A percentile compares a stretch with the other conserved stretches of the same genome.
Conservation (phyloP, 345 rosid genomes). For the Citrus sp. region DNA sequence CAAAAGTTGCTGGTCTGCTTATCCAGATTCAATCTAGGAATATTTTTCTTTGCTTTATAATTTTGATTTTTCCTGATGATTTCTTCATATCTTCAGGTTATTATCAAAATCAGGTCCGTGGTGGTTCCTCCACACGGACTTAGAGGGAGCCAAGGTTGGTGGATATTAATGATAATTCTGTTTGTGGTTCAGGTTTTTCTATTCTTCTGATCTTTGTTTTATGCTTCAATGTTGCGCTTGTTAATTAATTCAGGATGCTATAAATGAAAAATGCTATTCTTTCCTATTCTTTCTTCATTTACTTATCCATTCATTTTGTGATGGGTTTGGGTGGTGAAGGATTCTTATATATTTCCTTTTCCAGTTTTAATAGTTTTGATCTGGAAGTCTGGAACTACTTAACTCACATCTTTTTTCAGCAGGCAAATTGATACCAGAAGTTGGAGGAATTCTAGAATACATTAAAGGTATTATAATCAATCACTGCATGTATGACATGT, state of each 20-base stretch:
- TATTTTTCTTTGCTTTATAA: not conserved
- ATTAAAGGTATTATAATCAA: no score
- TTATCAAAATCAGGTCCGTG: slow-evolving; percentile 78
- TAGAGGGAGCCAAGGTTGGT: slow-evolving; percentile 33
- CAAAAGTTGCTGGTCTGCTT: not conserved
- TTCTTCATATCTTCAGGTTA: slow-evolving; percentile 40
- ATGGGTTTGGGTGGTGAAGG: not conserved
- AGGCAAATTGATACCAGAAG: not conserved
- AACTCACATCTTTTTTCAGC: slow-evolving; percentile 8
- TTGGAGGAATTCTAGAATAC: no score
- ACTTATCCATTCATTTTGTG: not conserved
- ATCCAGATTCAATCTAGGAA: not conserved
- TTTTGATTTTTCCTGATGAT: not conserved
- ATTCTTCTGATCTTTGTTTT: not conserved
- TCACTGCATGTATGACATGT: no score
- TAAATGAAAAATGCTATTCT: not conserved
- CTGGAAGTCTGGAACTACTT: slow-evolving; percentile 2
- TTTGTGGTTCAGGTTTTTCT: not conserved
- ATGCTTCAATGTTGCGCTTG: not conserved
- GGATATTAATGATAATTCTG: slow-evolving; percentile 3
- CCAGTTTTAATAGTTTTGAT: not conserved
- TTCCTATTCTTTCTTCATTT: not conserved
- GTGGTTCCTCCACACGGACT: slow-evolving; percentile 82
- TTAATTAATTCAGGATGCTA: not conserved
- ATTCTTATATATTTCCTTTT: not conserved